phyloP scores from a whole-genome alignment of 129 eudicot species.

The sunflower (Helianthus annuus) region HanXRQr2.0-SUNRISE NC_035433.2:145080529-145081028 shows the following conservation, averaged over 20 bases:
- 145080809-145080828: constrained; percentile 40
- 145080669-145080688: constrained; percentile 56
- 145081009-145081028: too few relatives aligned
- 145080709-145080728: constrained; percentile 66
- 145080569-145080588: background rate
- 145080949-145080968: background rate
- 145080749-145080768: constrained; percentile 72
- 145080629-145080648: constrained; percentile 75
- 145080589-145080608: constrained; percentile 55
- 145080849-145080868: constrained; percentile 37
- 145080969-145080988: too few relatives aligned
- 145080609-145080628: constrained; percentile 60
- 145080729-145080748: constrained; percentile 43
- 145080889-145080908: constrained; percentile 82
- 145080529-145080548: background rate
- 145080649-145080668: constrained; percentile 64
- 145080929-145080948: constrained; percentile 72
- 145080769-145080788: constrained; percentile 55
- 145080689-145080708: constrained; percentile 93
- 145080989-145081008: too few relatives aligned
- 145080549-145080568: background rate
- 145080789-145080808: constrained; percentile 56
- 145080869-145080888: constrained; percentile 60
- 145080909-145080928: constrained; percentile 70
- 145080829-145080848: constrained; percentile 11